Base-by-base conservation (phyloP, 1,284 basidiomycete genomes). In the Salmacisia buchloeana region DNA sequence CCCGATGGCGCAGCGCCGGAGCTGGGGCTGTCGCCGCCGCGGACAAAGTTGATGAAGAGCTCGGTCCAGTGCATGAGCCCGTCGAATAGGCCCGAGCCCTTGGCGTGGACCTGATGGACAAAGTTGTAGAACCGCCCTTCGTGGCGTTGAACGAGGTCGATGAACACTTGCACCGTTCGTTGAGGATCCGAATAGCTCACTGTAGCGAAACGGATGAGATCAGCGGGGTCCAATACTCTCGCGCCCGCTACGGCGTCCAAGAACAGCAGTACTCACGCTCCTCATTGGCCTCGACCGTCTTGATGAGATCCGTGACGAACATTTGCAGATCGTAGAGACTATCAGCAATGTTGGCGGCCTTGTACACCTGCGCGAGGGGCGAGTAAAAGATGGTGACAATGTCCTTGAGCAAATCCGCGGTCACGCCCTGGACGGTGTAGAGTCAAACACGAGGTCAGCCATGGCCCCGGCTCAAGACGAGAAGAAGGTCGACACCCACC, bases 301-400 rank as follows among this genome's bases (percentile, higher is more conserved):
- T 87, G 77, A 98, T 97, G 62, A 98, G 85, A 80, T 99, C 96
- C 69, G 90, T 94, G 73, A 98, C 86, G 80, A 99, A 99, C 66
- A 85, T 90, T 81, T 98, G 96, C 60, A 97, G 77, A 78, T 98
- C 96, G 36, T 87, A 85, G 1, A 99, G 80, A 1, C 92, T 96
- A 78, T 98, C 94, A 10, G 91, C 89, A 62, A 99, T 97, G 78
- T 91, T 97, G 3, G 96, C 96, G 3, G 94, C 94, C 77, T 91
- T 89, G 83, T 98, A 99, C 1, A 98, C 96, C 74, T 94, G 91
- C 0, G 96, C 96, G n/a, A 99, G 84, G 1, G 96, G 96, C 0
- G 94, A 83, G 81, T 99, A 99, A 81, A 99, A 98, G 67, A 99
- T 98, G 12, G 96, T 97, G 73, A 99, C 93, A 67, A 99, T 97